A percentile compares a stretch with the other conserved stretches of the same genome.
Conservation (phyloP, 768 basidiomycete species). For the Neoboletus brunneissimus region DNA sequence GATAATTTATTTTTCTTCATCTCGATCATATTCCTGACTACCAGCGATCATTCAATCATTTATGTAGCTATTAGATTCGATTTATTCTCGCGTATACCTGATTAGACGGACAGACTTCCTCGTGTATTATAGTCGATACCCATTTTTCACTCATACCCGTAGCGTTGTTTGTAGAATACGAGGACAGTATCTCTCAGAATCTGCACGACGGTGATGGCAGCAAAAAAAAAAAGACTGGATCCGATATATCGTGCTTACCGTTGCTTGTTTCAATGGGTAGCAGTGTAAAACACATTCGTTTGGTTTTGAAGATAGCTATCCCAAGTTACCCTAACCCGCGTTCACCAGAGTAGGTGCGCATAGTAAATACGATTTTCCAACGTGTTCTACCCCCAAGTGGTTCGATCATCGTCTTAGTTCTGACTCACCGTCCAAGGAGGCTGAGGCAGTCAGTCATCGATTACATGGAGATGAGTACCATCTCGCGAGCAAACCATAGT, state of each 20-base stretch:
- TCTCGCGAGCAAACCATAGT: not conserved
- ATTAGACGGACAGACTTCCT: not conserved
- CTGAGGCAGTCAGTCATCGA: not conserved
- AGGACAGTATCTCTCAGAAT: too few species aligned
- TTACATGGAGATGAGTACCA: not conserved
- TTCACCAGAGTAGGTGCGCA: not conserved
- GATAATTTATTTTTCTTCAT: not conserved
- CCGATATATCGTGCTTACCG: too few species aligned
- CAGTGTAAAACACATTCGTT: not conserved
- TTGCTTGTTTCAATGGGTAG: too few species aligned
- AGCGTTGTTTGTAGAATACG: too few species aligned
- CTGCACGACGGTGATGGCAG: too few species aligned
- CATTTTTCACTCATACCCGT: too few species aligned
- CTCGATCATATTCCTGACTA: not conserved
- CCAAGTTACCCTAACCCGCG: not conserved
- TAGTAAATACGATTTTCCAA: not conserved
- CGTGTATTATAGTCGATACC: not conserved
- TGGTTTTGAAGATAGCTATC: not conserved
- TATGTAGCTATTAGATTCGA: not conserved
- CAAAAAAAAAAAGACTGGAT: too few species aligned
- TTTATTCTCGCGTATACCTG: not conserved
- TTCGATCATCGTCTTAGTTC: not conserved
- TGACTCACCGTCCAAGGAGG: too few species aligned
- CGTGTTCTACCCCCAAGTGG: not conserved
- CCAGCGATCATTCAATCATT: too few species aligned